Evolutionary conservation across 768 basidiomycete genomes (phyloP), one percentile per base, ranked within the genome.

Genomic region (Phylloporus scabripes): DNA sequence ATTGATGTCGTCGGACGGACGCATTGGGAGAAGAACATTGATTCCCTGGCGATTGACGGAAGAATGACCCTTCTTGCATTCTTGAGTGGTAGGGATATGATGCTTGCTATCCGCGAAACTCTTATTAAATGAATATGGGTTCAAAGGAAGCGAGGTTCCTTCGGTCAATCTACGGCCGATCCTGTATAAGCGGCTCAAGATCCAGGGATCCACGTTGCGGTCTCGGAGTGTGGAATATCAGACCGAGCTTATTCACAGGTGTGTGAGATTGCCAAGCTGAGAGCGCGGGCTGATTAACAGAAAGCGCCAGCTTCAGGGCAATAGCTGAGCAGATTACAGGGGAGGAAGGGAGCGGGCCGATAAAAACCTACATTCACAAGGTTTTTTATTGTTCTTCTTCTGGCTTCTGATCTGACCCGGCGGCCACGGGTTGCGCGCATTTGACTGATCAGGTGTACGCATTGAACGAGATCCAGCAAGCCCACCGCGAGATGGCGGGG

Each of bases 151-250:
- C 26, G 68, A 73, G 15, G 74, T 83, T 14, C 64, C 76, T 12
- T 69, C 68, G 12, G 69, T 81, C 49, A 75, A 85, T 63, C 70
- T 96, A 40, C 59, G 58, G 5, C 83, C 82, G 9, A 78, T 96
- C 46, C 71, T 95, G 49, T 82, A 74, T 66, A 97, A 94, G 70
- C 82, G 92, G 15, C 79, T 96, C 44, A 82, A 83, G 21, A 84
- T 97, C 44, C 84, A 92, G 66, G 92, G 93, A 18, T 89, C 90
- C 18, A 95, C 92, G 2, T 71, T 96, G 26, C 82, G 92, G 20
- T 80, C 85, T 26, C 81, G 90, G 39, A 77, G 80, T 21, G 59
- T 74, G n/a, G 72, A 76, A 53, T 96, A 95, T 65, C 92, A 96
- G 66, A 74, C 78, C 4, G 77, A 85, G 18, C 73, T 95, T 43